phyloP scores from a whole-genome alignment of 441 rosid genomes.

The Adansonia madagascariensis region DNA sequence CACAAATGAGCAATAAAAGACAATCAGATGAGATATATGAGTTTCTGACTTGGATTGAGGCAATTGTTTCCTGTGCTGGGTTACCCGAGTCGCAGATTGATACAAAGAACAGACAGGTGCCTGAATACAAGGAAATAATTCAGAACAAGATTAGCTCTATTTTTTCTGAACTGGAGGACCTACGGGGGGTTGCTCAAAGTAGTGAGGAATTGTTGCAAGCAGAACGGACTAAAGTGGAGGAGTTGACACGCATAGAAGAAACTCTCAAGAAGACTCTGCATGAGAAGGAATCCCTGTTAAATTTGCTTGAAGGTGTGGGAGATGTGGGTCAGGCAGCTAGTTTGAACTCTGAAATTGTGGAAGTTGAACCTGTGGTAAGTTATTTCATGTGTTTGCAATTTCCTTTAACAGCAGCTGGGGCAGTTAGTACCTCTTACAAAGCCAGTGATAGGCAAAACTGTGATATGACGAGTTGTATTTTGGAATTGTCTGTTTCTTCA shows the following conservation, averaged over 20 bases:
- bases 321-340: constrained; percentile 43
- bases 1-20: constrained; percentile 64
- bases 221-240: constrained; percentile 80
- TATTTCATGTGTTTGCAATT: constrained; percentile 12
- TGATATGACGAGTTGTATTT: neutral
- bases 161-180: constrained; percentile 66
- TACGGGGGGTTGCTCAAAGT: constrained; percentile 58
- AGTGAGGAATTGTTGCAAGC: constrained; percentile 68
- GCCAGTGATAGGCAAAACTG: neutral
- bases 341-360: constrained; percentile 66
- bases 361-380: constrained; percentile 94
- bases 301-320: constrained; percentile 55
- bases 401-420: neutral
- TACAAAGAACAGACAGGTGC: constrained; percentile 40
- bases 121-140: constrained; percentile 67
- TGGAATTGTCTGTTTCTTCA: neutral
- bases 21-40: constrained; percentile 62
- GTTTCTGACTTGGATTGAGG: constrained; percentile 69
- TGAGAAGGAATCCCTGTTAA: constrained; percentile 68
- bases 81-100: constrained; percentile 48
- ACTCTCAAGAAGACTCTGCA: constrained; percentile 68
- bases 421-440: neutral
- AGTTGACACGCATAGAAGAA: constrained; percentile 65
- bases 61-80: constrained; percentile 53
- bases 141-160: constrained; percentile 60